A percentile compares a stretch with the other conserved stretches of the same genome.
Conservation (phyloP, 1,284 basidiomycete species). For the Tilletiaria anomala region DNA sequence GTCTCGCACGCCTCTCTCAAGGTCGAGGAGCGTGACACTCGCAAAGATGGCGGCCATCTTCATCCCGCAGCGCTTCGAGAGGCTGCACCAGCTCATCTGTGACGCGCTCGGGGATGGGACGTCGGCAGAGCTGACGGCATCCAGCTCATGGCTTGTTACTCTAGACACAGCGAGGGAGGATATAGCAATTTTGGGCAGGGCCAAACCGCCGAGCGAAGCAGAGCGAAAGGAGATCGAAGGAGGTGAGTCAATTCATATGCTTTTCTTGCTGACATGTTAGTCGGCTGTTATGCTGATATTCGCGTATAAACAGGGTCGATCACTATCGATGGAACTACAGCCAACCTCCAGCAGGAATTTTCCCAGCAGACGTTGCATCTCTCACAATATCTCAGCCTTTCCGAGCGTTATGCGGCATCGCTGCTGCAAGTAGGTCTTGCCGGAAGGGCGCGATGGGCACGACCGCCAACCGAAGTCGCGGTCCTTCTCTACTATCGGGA, state of each 20-base stretch:
- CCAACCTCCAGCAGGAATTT: slow-evolving; percentile 32
- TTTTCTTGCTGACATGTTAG: neutral
- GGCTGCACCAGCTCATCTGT: slow-evolving; percentile 23
- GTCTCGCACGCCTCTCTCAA: no score
- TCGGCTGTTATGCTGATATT: neutral
- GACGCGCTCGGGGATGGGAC: slow-evolving; percentile 11
- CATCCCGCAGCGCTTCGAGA: slow-evolving; percentile 26
- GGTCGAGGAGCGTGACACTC: no score
- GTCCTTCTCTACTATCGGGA: slow-evolving; percentile 33
- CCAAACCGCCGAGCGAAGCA: slow-evolving; percentile 17
- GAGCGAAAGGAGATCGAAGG: slow-evolving; percentile 33
- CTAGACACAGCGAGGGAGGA: slow-evolving; percentile 25
- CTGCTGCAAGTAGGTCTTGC: slow-evolving; percentile 33
- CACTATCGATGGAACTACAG: slow-evolving; percentile 22
- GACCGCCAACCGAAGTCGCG: slow-evolving; percentile 28
- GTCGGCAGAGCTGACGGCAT: slow-evolving; percentile 14
- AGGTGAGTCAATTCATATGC: slow-evolving; percentile 10
- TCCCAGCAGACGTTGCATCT: slow-evolving; percentile 30
- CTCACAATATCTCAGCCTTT: slow-evolving; percentile 23
- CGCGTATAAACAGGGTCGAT: slow-evolving; percentile 15
- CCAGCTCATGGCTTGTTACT: slow-evolving; percentile 32
- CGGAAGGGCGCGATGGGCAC: slow-evolving; percentile 24
- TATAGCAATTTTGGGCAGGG: slow-evolving; percentile 24
- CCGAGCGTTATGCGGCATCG: slow-evolving; percentile 34
- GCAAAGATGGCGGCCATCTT: slow-evolving; percentile 13